Percentiles rank a stretch among this genome's conserved stretches.
These are phyloP conservation scores for Pezicula carpinea DNA, from an alignment of 2,329 filamentous ascomycete species.

Conservation along the genomic window DNA sequence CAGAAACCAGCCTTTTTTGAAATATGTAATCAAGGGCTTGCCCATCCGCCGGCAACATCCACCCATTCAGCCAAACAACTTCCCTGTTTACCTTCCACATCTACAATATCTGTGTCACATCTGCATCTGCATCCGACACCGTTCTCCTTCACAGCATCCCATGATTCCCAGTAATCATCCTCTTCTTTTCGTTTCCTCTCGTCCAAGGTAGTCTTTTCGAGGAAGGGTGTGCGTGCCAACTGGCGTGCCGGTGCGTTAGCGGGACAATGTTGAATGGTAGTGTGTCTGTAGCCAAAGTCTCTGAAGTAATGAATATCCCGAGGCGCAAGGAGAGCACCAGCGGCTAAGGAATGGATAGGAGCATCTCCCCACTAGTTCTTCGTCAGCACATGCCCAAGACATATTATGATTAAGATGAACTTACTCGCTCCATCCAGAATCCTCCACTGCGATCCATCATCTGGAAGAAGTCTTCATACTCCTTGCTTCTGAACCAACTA, in stretches of 20 bases:
- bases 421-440: constrained; percentile 98
- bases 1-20: neutral
- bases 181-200: constrained; percentile 84
- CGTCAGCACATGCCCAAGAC: constrained; percentile 16
- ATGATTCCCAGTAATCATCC: constrained; percentile 91
- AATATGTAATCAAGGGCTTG: constrained; percentile 33
- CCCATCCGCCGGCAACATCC: constrained; percentile 92
- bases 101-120: constrained; percentile 95
- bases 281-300: constrained; percentile 96
- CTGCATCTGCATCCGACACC: constrained; percentile 94
- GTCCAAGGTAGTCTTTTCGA: constrained; percentile 76
- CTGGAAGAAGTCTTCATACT: constrained; percentile 96
- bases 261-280: constrained; percentile 97
- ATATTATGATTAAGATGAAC: constrained; percentile 23
- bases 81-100: constrained; percentile 96
- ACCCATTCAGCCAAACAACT: constrained; percentile 97
- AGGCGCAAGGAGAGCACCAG: constrained; percentile 76
- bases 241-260: constrained; percentile 90
- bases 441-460: constrained; percentile 98
- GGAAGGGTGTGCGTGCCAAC: constrained; percentile 71
- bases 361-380: constrained; percentile 85
- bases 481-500: constrained; percentile 94
- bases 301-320: constrained; percentile 97
- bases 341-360: constrained; percentile 94
- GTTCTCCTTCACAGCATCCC: constrained; percentile 86